phyloP scores from a whole-genome alignment of 2,329 filamentous ascomycete species.

The Dryadomyces quercus-mongolicae region DNA sequence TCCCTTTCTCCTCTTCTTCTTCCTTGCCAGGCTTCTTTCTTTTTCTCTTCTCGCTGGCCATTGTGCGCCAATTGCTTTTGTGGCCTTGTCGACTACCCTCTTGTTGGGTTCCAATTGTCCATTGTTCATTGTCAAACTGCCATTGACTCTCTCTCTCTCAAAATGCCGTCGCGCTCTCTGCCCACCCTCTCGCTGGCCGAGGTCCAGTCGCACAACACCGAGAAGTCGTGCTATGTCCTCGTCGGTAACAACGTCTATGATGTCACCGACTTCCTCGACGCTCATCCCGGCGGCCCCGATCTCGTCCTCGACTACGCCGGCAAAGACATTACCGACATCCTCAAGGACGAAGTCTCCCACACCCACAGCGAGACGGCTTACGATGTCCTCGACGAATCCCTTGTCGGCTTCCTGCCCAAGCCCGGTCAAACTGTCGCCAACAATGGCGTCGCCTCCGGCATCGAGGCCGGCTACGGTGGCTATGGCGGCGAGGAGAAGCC shows the following conservation, averaged over 20 bases:
- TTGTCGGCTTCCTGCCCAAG: constrained; percentile 67
- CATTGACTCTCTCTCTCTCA: background rate
- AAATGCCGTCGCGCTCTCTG: constrained; percentile 69
- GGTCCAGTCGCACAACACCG: constrained; percentile 67
- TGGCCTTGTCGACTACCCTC: background rate
- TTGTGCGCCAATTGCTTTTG: background rate
- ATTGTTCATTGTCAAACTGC: background rate
- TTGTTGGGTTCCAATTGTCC: background rate
- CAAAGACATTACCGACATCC: constrained; percentile 70
- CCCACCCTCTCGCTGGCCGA: constrained; percentile 74
- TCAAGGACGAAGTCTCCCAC: constrained; percentile 76
- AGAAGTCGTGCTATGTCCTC: constrained; percentile 84
- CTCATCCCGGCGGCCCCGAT: constrained; percentile 83
- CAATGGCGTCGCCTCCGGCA: constrained; percentile 17
- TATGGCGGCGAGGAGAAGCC: constrained; percentile 15
- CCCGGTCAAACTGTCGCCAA: constrained; percentile 43
- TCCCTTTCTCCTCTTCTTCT: background rate
- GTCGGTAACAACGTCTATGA: constrained; percentile 88
- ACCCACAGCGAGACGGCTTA: constrained; percentile 87
- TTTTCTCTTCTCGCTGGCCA: background rate
- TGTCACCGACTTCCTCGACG: constrained; percentile 78
- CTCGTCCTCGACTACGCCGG: constrained; percentile 83
- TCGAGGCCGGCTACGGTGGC: background rate
- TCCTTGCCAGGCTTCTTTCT: background rate
- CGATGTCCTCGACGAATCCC: constrained; percentile 78